Percentiles rank a stretch among this genome's conserved stretches.
phyloP scores from a whole-genome alignment of 2,329 filamentous ascomycete species.

The Fusarium nodosum region DNA sequence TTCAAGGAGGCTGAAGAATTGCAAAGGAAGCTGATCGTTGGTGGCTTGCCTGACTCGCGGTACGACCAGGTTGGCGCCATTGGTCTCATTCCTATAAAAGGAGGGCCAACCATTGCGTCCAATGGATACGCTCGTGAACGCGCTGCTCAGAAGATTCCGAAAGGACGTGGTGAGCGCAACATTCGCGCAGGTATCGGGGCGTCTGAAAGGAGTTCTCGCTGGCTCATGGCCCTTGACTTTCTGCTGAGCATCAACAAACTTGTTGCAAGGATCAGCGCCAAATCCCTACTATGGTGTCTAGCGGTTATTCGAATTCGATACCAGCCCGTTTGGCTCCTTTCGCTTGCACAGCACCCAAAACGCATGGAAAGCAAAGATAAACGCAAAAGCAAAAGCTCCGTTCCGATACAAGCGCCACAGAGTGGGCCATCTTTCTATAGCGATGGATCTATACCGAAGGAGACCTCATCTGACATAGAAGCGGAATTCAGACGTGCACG shows the following conservation, averaged over 20 bases:
- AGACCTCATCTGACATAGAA: slow-evolving; percentile 83
- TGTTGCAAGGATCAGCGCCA: slow-evolving; percentile 52
- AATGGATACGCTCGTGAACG: slow-evolving; percentile 79
- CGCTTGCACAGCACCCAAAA: slow-evolving; percentile 62
- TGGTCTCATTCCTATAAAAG: slow-evolving; percentile 67
- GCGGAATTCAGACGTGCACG: slow-evolving; percentile 76
- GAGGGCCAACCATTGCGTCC: slow-evolving; percentile 57
- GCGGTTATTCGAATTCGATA: slow-evolving; percentile 60
- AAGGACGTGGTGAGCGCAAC: slow-evolving; percentile 62
- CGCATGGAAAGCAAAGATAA: slow-evolving; percentile 42
- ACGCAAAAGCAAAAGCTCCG: slow-evolving; percentile 32
- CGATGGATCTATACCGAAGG: slow-evolving; percentile 67
- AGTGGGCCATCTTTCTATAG: slow-evolving; percentile 44
- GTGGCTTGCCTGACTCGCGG: slow-evolving; percentile 61
- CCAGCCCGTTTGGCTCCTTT: slow-evolving; percentile 67
- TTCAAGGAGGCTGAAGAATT: slow-evolving; percentile 79
- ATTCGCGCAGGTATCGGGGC: slow-evolving; percentile 79
- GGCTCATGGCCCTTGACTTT: slow-evolving; percentile 82
- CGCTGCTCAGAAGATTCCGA: slow-evolving; percentile 70
- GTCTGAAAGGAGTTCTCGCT: slow-evolving; percentile 81
- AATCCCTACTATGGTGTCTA: slow-evolving; percentile 67
- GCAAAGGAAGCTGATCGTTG: slow-evolving; percentile 64
- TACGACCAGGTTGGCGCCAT: slow-evolving; percentile 68
- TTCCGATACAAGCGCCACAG: slow-evolving; percentile 29
- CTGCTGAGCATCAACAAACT: slow-evolving; percentile 76